Evolutionary conservation across 2,329 filamentous ascomycete genomes (phyloP), one percentile per base, ranked within the genome.

Genomic region (Graphilbum fragrans): DNA sequence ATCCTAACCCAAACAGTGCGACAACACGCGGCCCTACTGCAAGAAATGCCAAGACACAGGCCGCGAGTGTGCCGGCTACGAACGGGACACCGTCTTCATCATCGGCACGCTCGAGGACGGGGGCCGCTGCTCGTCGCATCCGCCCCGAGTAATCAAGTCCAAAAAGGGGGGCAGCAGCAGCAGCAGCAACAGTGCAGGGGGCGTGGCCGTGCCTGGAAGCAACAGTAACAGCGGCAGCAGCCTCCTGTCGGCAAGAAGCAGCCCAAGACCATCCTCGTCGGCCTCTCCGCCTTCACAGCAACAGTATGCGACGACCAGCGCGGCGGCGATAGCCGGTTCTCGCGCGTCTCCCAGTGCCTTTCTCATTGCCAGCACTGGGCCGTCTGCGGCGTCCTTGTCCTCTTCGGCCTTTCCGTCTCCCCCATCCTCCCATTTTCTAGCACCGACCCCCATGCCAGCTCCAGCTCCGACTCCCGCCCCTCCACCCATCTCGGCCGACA

Each of bases 31-130:
- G 4, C 77, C 77, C 2, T 61, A 63, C 31, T 82, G 77, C 55
- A 67, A 66, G 41, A 79, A 78, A 53, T 82, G 77, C 54, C 60
- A 66, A 42, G 64, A 69, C 49, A 71, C 67, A 49, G 72, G 73
- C 19, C 63, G 74, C 35, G 56, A 67, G 43, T 82, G 77, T 50
- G 69, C 68, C 37, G 77, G 77, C 32, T 82, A 82, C 55, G 69
- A 77, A 52, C 64, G 72, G 32, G 69, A 79, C 52, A 70, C 69
- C 16, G 69, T 80, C 42, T 82, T 82, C 57, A 77, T 82, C 53
- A 69, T 74, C 32, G 72, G 71, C n/a, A 77, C 72, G 3, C 61
- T 60, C 31, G 61, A 72, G 44, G 67, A 66, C 45, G 68, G 64
- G 44, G 72, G 72, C 11, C 65, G 72, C 25, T 74, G 73, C 40